A percentile compares a stretch with the other conserved stretches of the same genome.
Evolutionary conservation across 352 stramenopile species (phyloP).

Genomic region (Phytopythium vexans): DNA sequence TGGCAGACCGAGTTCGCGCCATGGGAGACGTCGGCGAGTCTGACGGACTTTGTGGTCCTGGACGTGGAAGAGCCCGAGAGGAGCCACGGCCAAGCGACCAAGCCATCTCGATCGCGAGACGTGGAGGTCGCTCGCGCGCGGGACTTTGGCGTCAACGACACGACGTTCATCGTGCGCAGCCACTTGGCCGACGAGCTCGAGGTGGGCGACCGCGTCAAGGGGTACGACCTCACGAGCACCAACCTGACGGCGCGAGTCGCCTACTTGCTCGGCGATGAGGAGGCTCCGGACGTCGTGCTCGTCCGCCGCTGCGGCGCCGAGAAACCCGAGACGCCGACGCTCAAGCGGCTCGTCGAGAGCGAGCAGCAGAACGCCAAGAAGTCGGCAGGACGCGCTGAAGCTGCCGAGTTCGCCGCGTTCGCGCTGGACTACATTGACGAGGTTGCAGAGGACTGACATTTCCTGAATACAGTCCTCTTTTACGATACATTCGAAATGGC

Average conservation of each 20-base stretch:
- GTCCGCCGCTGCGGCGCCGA: constrained; percentile 34
- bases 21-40: constrained; percentile 47
- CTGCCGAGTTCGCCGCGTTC: too few species aligned
- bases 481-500: too few species aligned
- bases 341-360: constrained; percentile 57
- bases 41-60: constrained; percentile 70
- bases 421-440: too few species aligned
- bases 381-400: too few species aligned
- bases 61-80: constrained; percentile 48
- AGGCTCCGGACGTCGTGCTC: constrained; percentile 67
- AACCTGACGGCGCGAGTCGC: constrained; percentile 44
- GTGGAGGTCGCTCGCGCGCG: constrained; percentile 60
- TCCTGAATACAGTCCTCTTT: constrained; percentile 2
- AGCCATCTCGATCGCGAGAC: constrained; percentile 42
- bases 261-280: constrained; percentile 39
- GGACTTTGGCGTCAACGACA: constrained; percentile 83
- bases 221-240: constrained; percentile 61
- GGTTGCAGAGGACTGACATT: too few species aligned
- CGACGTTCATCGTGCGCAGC: constrained; percentile 59
- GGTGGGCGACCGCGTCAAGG: constrained; percentile 64
- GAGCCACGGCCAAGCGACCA: constrained; percentile 10
- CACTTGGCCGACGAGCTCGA: constrained; percentile 56
- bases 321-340: constrained; percentile 20
- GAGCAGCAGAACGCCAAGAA: too few species aligned
- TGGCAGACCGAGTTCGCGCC: constrained; percentile 66